Evolutionary conservation across 2,329 filamentous ascomycete species (phyloP), one percentile per base, ranked within the genome.

Genomic region (Curvularia sp.): DNA sequence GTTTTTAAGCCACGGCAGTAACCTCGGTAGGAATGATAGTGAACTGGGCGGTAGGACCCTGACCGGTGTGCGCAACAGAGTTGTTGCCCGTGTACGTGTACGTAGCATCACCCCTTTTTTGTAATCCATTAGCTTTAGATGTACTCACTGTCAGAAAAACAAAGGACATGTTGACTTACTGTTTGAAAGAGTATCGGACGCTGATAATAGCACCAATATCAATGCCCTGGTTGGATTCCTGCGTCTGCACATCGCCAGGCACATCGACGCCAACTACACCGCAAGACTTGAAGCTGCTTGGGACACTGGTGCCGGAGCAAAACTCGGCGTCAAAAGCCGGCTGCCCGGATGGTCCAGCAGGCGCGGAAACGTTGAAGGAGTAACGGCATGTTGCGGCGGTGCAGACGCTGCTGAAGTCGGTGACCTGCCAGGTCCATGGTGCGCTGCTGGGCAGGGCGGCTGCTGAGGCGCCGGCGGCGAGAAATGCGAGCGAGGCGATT

Each of bases 321-420:
- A 56, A 57, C 1, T 36, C 55, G 0, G 65, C 65, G 18, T 59
- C 38, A 32, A 69, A 69, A 10, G 62, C 25, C 8, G 67, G 62
- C 32, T 68, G 55, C 9, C 46, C 53, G 12, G 39, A 41, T 3
- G 61, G 64, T 5, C 68, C 67, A 2, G 30, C 13, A 1, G 61
- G 48, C 0, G 57, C 61, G 15, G 64, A 57, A 3, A 70, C 57
- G 39, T 59, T 63, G 39, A 69, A 65, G 39, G 45, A 56, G 53
- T 69, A 70, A 46, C 60, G 55, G 49, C 68, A 71, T 2, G 61
- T 64, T 18, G 67, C 61, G 28, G 66, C 64, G 27, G 53, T 65
- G 55, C 67, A 70, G 39, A 55, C 59, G 46, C 62, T 68, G 36
- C 57, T 63, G 57, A 64, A 67, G 43, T 48, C 43, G 12, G 54